Base-by-base conservation (phyloP, 1,139 yeast species). In the Scheffersomyces titani region DNA sequence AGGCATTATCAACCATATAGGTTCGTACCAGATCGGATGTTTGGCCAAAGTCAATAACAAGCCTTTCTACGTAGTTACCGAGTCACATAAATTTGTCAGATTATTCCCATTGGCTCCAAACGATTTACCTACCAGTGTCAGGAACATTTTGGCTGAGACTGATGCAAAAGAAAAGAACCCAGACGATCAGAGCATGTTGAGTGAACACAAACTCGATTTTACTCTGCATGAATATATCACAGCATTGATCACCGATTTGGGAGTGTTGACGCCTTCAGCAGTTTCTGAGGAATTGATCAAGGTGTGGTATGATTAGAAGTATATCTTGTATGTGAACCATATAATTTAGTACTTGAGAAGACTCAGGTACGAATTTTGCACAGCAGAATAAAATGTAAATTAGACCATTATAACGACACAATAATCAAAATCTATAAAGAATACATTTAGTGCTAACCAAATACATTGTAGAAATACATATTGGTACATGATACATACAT, bases 211-310 rank as follows among this genome's bases (percentile, higher is more conserved):
- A 59, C 85, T 92, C 54, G 99, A 96, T 72, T 94, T 92, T 73
- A 96, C 99, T 0, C 97, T 98, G 13, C 98, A 94, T 70, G 96
- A 93, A 65, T 91, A 89, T 69, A 90, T 96, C 54, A 94, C 99
- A 2, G 99, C 98, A 5, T 82, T 96, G 65, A 92, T 96, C 60
- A 94, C 99, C 1, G 99, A 96, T 72, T 80, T 96, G 64, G 99
- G 99, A 19, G 98, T 94, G 1, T 81, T 96, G 66, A 94, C 99
- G 7, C 98, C 99, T 5, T 89, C 97, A 60, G 99, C 98, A 0
- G 99, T 96, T 47, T 89, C 97, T 44, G 99, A 96, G 73, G 99
- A 96, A 74, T 83, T 96, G 73, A 94, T 96, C 70, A 94, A 94
- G 75, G 92, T 96, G 83, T 96, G 98, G 98, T 93, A 92, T 68